Conservation (phyloP, 2,329 filamentous ascomycete species). For the Aspergillus pseudonomiae region DNA sequence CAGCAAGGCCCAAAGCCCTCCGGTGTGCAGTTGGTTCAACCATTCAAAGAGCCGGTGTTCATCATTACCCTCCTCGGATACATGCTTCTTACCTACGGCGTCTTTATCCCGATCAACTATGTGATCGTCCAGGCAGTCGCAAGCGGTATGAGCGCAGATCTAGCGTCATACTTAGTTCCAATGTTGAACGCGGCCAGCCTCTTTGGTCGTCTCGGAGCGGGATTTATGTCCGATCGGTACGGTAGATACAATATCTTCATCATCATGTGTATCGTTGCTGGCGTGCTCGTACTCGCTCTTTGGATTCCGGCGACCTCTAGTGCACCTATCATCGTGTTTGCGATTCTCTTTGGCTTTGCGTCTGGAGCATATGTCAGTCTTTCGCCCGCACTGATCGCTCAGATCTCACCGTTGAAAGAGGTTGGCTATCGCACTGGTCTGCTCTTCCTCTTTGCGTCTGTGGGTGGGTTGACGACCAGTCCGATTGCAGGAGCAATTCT, state of each 20-base stretch:
- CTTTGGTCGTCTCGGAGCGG: constrained; percentile 22
- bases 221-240: constrained; percentile 18
- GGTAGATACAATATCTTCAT: constrained; percentile 25
- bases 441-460: constrained; percentile 60
- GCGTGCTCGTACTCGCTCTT: constrained; percentile 19
- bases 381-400: constrained; percentile 59
- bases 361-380: constrained; percentile 66
- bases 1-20: constrained; percentile 30
- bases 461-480: constrained; percentile 67
- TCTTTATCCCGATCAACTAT: constrained; percentile 32
- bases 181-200: constrained; percentile 27
- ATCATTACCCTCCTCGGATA: constrained; percentile 24
- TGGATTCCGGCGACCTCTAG: constrained; percentile 46
- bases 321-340: constrained; percentile 63
- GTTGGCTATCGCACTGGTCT: constrained; percentile 68
- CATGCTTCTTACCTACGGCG: constrained; percentile 32
- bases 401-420: constrained; percentile 67
- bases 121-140: constrained; percentile 20
- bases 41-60: constrained; percentile 29
- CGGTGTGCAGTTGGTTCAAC: constrained; percentile 15
- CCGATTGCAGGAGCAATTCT: constrained; percentile 69
- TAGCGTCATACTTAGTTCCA: constrained; percentile 24
- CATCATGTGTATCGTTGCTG: constrained; percentile 9
- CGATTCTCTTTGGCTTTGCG: constrained; percentile 65
- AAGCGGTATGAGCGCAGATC: constrained; percentile 19